These are phyloP conservation scores for Patellifolia procumbens DNA, from an alignment of 179 eudicot genomes.

Conservation along the genomic window DNA sequence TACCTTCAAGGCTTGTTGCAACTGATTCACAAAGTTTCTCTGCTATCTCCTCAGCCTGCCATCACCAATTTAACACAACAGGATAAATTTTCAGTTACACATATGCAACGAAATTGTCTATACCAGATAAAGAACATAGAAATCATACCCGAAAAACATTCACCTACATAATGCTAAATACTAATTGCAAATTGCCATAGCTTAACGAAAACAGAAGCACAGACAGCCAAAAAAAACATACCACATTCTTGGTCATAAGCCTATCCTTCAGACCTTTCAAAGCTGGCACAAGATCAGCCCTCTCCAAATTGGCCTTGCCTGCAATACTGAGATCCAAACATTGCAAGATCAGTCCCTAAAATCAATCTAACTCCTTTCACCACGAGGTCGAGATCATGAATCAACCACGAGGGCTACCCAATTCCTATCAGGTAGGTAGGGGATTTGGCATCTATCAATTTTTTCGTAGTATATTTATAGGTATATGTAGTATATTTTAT, in stretches of 20 bases:
- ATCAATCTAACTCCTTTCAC: neutral
- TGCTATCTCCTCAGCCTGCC: slow-evolving; percentile 97
- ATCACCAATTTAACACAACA: slow-evolving; percentile 26
- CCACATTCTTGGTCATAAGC: slow-evolving; percentile 99
- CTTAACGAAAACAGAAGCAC: neutral
- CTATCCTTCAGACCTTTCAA: slow-evolving; percentile 90
- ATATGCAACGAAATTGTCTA: neutral
- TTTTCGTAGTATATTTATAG: no score
- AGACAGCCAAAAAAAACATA: slow-evolving; percentile 35
- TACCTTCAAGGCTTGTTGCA: slow-evolving; percentile 86
- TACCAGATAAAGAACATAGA: neutral
- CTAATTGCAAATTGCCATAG: neutral
- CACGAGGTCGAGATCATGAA: neutral
- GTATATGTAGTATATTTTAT: no score
- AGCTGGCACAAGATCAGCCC: slow-evolving; percentile 86
- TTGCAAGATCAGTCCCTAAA: neutral
- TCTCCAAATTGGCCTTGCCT: slow-evolving; percentile 90
- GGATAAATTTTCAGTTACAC: neutral
- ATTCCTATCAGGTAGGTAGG: no score
- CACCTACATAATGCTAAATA: neutral
- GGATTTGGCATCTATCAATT: no score
- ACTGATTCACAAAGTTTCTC: slow-evolving; percentile 99
- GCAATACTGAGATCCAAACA: slow-evolving; percentile 64
- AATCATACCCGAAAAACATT: neutral
- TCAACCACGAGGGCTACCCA: no score